These are phyloP conservation scores for Talaromyces thailandensis DNA, from an alignment of 495 filamentous ascomycete species.

Conservation along the genomic window DNA sequence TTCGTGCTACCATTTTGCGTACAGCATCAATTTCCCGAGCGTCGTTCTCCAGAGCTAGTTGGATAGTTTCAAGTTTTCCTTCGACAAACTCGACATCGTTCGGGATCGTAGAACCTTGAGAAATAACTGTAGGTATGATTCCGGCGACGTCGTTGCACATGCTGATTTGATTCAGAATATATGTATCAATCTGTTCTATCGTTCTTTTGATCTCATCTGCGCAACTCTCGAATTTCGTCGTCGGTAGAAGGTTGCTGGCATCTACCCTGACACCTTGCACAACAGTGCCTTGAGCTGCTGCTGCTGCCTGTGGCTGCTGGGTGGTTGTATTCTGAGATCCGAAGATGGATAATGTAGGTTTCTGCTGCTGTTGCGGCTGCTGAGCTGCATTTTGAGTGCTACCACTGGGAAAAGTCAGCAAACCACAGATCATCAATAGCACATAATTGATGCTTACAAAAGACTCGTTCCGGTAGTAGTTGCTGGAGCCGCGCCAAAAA, in stretches of 20 bases:
- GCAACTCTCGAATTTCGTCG: constrained; percentile 85
- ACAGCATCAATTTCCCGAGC: constrained; percentile 59
- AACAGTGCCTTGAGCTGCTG: constrained; percentile 31
- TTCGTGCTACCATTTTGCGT: constrained; percentile 51
- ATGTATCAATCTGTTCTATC: constrained; percentile 64
- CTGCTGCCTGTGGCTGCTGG: constrained; percentile 40
- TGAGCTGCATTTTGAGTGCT: constrained; percentile 18
- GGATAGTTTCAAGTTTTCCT: constrained; percentile 63
- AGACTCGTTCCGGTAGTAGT: constrained; percentile 26
- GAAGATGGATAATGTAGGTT: constrained; percentile 33
- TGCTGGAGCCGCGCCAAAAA: constrained; percentile 22
- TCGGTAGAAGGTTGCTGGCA: constrained; percentile 64
- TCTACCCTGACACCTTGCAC: constrained; percentile 68
- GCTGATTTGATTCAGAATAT: constrained; percentile 62
- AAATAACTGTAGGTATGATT: constrained; percentile 49
- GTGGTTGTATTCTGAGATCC: constrained; percentile 21
- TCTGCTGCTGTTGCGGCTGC: constrained; percentile 26
- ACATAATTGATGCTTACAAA: constrained; percentile 36
- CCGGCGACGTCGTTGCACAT: constrained; percentile 35
- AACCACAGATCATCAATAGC: background rate
- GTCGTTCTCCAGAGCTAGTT: constrained; percentile 63
- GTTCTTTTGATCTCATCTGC: constrained; percentile 70
- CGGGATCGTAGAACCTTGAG: constrained; percentile 55
- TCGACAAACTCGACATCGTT: constrained; percentile 67
- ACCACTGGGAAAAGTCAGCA: constrained; percentile 13